Evolutionary conservation across 805 yeast species (phyloP), one percentile per base, ranked within the genome.

Genomic region (Pachysolen tannophilus): DNA sequence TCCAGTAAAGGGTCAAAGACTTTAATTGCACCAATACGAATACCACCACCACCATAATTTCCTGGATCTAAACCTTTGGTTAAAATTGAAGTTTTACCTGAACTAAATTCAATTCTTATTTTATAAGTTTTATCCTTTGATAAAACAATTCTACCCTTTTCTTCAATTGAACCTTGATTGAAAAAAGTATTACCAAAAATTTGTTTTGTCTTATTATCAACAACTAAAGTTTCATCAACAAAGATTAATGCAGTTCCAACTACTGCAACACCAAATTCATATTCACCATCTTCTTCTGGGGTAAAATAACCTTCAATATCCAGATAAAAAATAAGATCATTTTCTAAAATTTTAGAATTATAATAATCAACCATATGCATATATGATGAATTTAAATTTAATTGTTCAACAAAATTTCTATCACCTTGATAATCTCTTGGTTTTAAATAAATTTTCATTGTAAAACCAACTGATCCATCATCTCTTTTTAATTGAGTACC

Each of bases 171-270:
- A 28, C 65, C 65, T 55, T 63, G 55, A 18, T 67, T 69, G 49
- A 65, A 60, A 45, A 58, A 57, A 14, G 57, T 64, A 21, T 57
- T 56, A 20, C 71, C 72, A 30, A 48, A 42, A 11, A 35, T 49
- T 48, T 67, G 72, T 20, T 53, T 43, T 29, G 68, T 63, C 45
- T 60, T 63, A 52, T 68, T 65, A 48, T 67, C 72, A 33, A 67
- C 65, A 28, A 67, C 46, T 33, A 67, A 52, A 41, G 63, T 50
- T 37, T 45, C 72, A 43, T 67, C 60, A 33, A 67, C 45, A 46
- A 58, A 68, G 23, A 68, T 33, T 43, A 58, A 57, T 10, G 68
- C 65, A 26, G 69, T 61, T 21, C 73, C 73, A 35, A 62, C 44
- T 37, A 61, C 49, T 5, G 61, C 47, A 34, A 60, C 53, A 10